Base-by-base conservation (phyloP, 2,329 filamentous ascomycete genomes). In the Daldinia eschscholtzii region DNA sequence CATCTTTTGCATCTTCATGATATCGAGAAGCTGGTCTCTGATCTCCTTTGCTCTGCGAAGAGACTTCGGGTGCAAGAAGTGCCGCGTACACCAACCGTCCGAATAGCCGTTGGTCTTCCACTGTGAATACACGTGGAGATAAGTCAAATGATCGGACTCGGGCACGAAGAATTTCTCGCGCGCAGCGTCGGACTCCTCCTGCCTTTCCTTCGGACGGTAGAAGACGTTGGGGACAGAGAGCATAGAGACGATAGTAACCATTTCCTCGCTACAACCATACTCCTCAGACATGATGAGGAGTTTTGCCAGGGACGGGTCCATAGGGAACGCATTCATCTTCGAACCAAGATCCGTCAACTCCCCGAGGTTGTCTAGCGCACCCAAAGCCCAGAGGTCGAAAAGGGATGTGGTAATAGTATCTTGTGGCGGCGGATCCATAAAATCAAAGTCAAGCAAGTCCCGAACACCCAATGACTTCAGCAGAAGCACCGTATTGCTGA, bases 131-230 rank as follows among this genome's bases (percentile, higher is more conserved):
- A 99, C 96, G 77, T 98, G 94, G 2, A 99, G 88, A 48, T 98
- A 92, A 0, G 96, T 99, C 44, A 99, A 84, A 79, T 99, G 96
- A 79, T 99, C 96, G 1, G 94, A 98, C 81, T 99, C 96, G 30
- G 96, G 94, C 6, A 99, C 96, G 82, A 97, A 98, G 81, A 99
- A 99, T 80, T 98, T 98, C 79, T 99, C 96, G 30, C 95, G 90
- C 37, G 96, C 94, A 0, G 94, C 91, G 76, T 99, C 96, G 5
- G 95, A 96, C 82, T 99, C 96, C 77, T 99, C 96, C 76, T 97
- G 92, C 0, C 96, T 91, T 80, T 99, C 97, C 79, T 97, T 98
- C 2, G 96, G 96, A 6, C 97, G 89, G 82, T 98, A 98, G 81
- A 98, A 99, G 30, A 98, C 96, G 70, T 91, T 97, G 9, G 96